Evolutionary conservation across 139 green algal genomes (phyloP).

Genomic region (Closterium sp.): DNA sequence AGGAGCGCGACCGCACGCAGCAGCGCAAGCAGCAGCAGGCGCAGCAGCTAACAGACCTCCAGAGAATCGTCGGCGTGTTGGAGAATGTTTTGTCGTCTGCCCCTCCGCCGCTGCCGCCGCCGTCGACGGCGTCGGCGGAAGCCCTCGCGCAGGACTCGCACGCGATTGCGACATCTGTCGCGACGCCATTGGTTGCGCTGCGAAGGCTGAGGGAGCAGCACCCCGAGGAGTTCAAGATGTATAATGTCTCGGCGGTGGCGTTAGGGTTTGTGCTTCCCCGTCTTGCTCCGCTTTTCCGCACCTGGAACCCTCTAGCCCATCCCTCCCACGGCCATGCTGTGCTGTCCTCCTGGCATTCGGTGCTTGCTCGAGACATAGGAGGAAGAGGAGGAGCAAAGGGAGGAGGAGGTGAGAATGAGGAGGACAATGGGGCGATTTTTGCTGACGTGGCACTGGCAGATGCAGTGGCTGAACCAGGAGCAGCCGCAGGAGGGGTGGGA

Average conservation of each 20-base stretch:
- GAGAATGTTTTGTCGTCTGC: not conserved
- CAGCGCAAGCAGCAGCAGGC: not conserved
- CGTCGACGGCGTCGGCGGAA: not conserved
- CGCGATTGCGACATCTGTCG: not conserved
- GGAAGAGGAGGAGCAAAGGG: not conserved
- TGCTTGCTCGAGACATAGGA: slow-evolving; percentile 16
- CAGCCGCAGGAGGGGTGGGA: slow-evolving; percentile 79
- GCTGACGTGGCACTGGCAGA: slow-evolving; percentile 24
- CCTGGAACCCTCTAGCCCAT: slow-evolving; percentile 36
- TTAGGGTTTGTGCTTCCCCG: slow-evolving; percentile 60
- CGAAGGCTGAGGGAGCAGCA: not conserved
- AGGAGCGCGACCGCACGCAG: slow-evolving; percentile 11
- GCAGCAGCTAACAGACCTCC: slow-evolving; percentile 60
- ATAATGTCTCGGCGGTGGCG: slow-evolving; percentile 72
- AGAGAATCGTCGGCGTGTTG: slow-evolving; percentile 6
- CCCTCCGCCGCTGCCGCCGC: not conserved
- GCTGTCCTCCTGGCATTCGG: slow-evolving; percentile 21
- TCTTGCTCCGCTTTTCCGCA: slow-evolving; percentile 22
- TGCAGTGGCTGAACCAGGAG: slow-evolving; percentile 55
- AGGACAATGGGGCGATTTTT: slow-evolving; percentile 28
- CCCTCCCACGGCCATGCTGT: slow-evolving; percentile 26
- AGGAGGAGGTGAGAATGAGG: not conserved
- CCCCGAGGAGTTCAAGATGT: slow-evolving; percentile 81
- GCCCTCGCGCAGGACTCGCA: not conserved
- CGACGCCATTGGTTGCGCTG: not conserved